phyloP scores from a whole-genome alignment of 2,329 filamentous ascomycete genomes.

The Leptodontidium sp. region DNA sequence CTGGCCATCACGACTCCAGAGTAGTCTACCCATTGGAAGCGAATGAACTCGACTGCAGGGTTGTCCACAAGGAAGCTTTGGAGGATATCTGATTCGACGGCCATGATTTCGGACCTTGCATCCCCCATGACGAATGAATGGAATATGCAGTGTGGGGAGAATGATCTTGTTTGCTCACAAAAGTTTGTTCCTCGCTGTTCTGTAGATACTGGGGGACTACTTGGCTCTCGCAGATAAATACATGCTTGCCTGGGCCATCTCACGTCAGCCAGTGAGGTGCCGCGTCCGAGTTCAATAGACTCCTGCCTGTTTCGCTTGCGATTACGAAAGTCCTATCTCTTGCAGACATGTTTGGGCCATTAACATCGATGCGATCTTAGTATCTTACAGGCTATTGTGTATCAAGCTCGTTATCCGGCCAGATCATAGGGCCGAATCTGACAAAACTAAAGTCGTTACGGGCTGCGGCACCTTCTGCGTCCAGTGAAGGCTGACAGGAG shows the following conservation, averaged over 20 bases:
- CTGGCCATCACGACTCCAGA: constrained; percentile 71
- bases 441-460: too few species aligned
- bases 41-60: constrained; percentile 67
- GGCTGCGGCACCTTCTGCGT: too few species aligned
- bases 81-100: constrained; percentile 8
- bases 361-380: not conserved
- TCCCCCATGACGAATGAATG: constrained; percentile 2
- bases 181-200: too few species aligned
- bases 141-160: not conserved
- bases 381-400: not conserved
- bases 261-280: not conserved
- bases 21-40: constrained; percentile 80
- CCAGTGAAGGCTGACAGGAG: too few species aligned
- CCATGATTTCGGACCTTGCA: not conserved
- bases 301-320: not conserved
- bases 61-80: constrained; percentile 57
- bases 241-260: not conserved
- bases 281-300: not conserved
- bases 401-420: too few species aligned
- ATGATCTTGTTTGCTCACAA: not conserved
- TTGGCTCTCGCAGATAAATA: not conserved
- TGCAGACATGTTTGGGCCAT: not conserved
- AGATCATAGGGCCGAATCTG: too few species aligned
- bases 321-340: not conserved
- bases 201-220: not conserved